Evolutionary conservation across 805 yeast species (phyloP).

Genomic region (Debaryomyces castellii): DNA sequence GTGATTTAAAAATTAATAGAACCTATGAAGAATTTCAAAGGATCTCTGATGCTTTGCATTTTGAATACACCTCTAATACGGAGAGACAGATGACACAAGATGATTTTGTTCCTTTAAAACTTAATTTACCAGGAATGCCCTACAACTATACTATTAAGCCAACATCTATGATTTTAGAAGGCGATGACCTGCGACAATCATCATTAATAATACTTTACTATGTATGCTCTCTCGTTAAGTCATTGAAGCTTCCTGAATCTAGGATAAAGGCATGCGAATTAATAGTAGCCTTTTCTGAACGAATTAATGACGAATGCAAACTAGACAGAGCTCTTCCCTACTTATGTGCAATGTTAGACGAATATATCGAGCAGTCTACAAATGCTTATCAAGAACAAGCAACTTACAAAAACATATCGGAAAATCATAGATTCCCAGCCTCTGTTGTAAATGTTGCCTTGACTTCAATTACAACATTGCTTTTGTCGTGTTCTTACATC

Average conservation of each 20-base stretch:
- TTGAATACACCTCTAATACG: constrained; percentile 13
- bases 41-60: constrained; percentile 25
- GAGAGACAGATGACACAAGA: background rate
- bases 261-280: constrained; percentile 73
- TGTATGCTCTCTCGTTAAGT: constrained; percentile 58
- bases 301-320: constrained; percentile 77
- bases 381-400: constrained; percentile 1
- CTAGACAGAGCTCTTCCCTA: constrained; percentile 85
- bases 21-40: constrained; percentile 60
- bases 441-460: constrained; percentile 70
- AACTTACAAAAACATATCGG: background rate
- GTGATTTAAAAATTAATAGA: constrained; percentile 53
- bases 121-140: constrained; percentile 55
- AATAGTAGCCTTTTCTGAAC: constrained; percentile 72
- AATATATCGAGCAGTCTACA: constrained; percentile 29
- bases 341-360: constrained; percentile 69
- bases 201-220: constrained; percentile 58
- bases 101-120: constrained; percentile 32
- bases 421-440: constrained; percentile 29
- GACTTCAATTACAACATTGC: constrained; percentile 62
- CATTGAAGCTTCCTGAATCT: constrained; percentile 58
- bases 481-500: constrained; percentile 60
- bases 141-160: constrained; percentile 41
- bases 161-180: constrained; percentile 20
- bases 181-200: constrained; percentile 38